A percentile compares a stretch with the other conserved stretches of the same genome.
These are phyloP conservation scores for Cerrena zonata DNA, from an alignment of 1,284 basidiomycete species.

Conservation along the genomic window DNA sequence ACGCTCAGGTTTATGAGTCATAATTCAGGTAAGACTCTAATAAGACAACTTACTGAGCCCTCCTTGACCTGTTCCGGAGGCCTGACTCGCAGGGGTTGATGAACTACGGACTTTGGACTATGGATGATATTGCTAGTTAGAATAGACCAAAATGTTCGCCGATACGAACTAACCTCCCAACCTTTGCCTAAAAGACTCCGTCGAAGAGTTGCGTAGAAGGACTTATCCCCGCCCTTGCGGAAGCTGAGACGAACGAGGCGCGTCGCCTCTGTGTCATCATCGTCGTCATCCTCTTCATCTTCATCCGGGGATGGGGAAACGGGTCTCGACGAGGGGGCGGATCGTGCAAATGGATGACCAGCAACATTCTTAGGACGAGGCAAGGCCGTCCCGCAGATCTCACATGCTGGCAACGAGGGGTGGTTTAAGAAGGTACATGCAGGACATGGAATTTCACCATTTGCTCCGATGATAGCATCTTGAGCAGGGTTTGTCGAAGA, in stretches of 20 bases:
- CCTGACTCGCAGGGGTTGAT: not conserved
- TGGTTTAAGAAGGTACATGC: slow-evolving; percentile 93
- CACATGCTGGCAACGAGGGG: slow-evolving; percentile 69
- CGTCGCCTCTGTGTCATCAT: slow-evolving; percentile 14
- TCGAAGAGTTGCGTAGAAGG: slow-evolving; percentile 79
- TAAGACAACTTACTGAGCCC: not conserved
- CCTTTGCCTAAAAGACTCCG: slow-evolving; percentile 70
- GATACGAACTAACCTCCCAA: slow-evolving; percentile 61
- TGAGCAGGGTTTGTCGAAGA: slow-evolving; percentile 21
- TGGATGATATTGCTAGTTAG: too few relatives aligned
- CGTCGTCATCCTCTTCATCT: slow-evolving; percentile 25
- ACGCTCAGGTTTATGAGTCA: slow-evolving; percentile 2
- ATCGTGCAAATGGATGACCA: slow-evolving; percentile 37
- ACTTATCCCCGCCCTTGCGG: slow-evolving; percentile 82
- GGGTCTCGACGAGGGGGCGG: slow-evolving; percentile 56
- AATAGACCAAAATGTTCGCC: too few relatives aligned
- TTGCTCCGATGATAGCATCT: not conserved
- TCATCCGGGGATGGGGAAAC: slow-evolving; percentile 40
- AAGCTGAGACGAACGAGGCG: slow-evolving; percentile 76
- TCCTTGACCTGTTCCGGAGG: not conserved
- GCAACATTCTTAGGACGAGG: slow-evolving; percentile 19
- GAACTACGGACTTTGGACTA: too few relatives aligned
- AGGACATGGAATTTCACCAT: slow-evolving; percentile 59
- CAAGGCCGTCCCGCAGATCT: slow-evolving; percentile 80
- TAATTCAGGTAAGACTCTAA: not conserved